phyloP scores from a whole-genome alignment of 352 stramenopile species.

The Phytophthora vignae region DNA sequence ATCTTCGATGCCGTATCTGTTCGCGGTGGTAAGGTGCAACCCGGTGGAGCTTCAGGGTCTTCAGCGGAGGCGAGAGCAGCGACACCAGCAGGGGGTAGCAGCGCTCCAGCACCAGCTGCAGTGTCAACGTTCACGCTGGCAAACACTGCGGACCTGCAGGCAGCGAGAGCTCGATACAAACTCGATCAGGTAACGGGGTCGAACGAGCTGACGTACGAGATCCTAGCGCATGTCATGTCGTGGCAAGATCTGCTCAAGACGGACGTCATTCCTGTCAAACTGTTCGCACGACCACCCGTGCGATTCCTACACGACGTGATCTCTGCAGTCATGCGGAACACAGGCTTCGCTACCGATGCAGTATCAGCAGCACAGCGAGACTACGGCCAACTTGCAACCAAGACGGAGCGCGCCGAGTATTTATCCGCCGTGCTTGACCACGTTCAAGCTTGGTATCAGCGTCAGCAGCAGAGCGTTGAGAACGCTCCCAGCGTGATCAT shows the following conservation, averaged over 20 bases:
- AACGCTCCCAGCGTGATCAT: constrained; percentile 49
- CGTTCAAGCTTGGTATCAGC: constrained; percentile 66
- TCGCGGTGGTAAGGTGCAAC: constrained; percentile 59
- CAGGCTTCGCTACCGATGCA: constrained; percentile 50
- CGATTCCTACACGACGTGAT: constrained; percentile 87
- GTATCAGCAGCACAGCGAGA: constrained; percentile 53
- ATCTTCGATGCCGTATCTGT: constrained; percentile 71
- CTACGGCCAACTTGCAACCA: constrained; percentile 70
- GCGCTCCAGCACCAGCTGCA: background rate
- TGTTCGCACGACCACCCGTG: constrained; percentile 80
- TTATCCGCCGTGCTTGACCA: constrained; percentile 79
- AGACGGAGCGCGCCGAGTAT: constrained; percentile 82
- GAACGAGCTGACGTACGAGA: constrained; percentile 70
- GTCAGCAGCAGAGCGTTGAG: constrained; percentile 31
- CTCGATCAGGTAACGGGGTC: constrained; percentile 59
- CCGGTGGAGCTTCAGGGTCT: constrained; percentile 2
- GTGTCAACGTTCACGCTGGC: constrained; percentile 60
- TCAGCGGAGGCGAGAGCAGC: constrained; percentile 11
- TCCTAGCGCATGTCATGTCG: constrained; percentile 75
- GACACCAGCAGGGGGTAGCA: background rate
- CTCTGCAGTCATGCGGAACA: constrained; percentile 74
- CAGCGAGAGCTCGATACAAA: constrained; percentile 48
- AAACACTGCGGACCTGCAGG: constrained; percentile 40
- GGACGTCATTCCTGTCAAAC: constrained; percentile 63
- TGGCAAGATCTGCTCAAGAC: constrained; percentile 85